Evolutionary conservation across 2,329 filamentous ascomycete genomes (phyloP), one percentile per base, ranked within the genome.

Genomic region (Apiospora hydei): DNA sequence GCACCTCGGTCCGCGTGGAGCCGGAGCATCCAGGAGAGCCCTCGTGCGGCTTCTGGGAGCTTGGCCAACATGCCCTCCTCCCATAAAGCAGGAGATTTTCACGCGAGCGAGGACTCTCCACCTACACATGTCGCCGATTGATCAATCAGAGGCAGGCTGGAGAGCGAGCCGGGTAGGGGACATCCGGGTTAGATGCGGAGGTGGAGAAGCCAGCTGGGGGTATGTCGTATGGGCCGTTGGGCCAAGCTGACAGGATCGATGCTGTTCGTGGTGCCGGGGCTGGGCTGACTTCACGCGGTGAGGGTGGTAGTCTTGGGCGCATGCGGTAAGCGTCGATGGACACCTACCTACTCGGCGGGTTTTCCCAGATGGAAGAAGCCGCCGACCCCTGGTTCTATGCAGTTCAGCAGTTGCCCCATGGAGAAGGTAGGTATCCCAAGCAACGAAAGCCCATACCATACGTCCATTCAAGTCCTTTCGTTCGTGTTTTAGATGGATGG

Each of bases 181-280:
- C 26, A 57, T 57, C 30, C 30, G 57, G 57, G 34, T 38, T 64
- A 41, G 57, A 64, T 64, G 57, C 34, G 57, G 57, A 64, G 57
- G 57, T 64, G 34, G 57, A 10, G 57, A 64, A 21, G 34, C 1
- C 18, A 4, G 18, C 57, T 64, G 57, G 57, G 57, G 57, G 26
- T 30, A 30, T 30, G 26, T 30, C 26, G 26, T 24, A 64, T 41
- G 30, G 57, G 34, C 10, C 53, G 26, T 61, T 61, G 7, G 53
- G n/a, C 26, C 21, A 21, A 38, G 53, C 53, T 61, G 8, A 61
- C 38, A 38, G 53, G 53, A 18, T 61, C 16, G 30, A 61, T 61
- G 26, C 14, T 57, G 4, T 16, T 30, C 16, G 6, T 57, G 11
- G 49, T 57, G 13, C 51, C 51, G 51, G 51, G 51, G 26, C 51